These are phyloP conservation scores for Zygosaccharomyces siamensis DNA, from an alignment of 805 yeast species.

Conservation along the genomic window DNA sequence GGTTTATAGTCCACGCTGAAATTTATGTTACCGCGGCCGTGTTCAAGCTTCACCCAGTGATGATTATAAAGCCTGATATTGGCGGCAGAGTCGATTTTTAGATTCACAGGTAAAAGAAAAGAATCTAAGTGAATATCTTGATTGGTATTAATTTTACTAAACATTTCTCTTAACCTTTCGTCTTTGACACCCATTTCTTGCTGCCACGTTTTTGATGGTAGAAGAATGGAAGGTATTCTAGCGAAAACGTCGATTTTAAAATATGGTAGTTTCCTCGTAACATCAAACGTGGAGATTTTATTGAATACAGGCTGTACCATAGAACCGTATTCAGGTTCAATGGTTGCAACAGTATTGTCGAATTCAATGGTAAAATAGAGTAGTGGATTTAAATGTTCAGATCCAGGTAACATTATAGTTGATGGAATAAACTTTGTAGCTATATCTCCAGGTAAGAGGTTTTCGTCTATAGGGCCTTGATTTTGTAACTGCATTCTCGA, in stretches of 20 bases:
- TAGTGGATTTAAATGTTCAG: slow-evolving; percentile 57
- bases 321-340: slow-evolving; percentile 83
- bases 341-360: slow-evolving; percentile 86
- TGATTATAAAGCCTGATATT: slow-evolving; percentile 62
- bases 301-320: slow-evolving; percentile 77
- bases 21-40: slow-evolving; percentile 49
- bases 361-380: slow-evolving; percentile 86
- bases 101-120: slow-evolving; percentile 54
- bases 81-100: slow-evolving; percentile 46
- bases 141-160: slow-evolving; percentile 37
- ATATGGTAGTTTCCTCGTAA: slow-evolving; percentile 54
- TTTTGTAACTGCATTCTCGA: slow-evolving; percentile 23
- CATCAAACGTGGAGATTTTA: slow-evolving; percentile 87
- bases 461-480: slow-evolving; percentile 36
- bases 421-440: slow-evolving; percentile 45
- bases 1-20: slow-evolving; percentile 69
- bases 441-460: slow-evolving; percentile 31
- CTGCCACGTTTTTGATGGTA: slow-evolving; percentile 40
- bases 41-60: slow-evolving; percentile 44
- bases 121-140: slow-evolving; percentile 78
- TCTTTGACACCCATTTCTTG: slow-evolving; percentile 26
- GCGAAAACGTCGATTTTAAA: slow-evolving; percentile 75
- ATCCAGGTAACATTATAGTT: slow-evolving; percentile 49
- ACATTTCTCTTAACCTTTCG: slow-evolving; percentile 26
- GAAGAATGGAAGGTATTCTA: slow-evolving; percentile 62